Percentiles rank a stretch among this genome's conserved stretches.
Conservation (phyloP, 148 eudicot species). For the Rhododendron simsii region DNA sequence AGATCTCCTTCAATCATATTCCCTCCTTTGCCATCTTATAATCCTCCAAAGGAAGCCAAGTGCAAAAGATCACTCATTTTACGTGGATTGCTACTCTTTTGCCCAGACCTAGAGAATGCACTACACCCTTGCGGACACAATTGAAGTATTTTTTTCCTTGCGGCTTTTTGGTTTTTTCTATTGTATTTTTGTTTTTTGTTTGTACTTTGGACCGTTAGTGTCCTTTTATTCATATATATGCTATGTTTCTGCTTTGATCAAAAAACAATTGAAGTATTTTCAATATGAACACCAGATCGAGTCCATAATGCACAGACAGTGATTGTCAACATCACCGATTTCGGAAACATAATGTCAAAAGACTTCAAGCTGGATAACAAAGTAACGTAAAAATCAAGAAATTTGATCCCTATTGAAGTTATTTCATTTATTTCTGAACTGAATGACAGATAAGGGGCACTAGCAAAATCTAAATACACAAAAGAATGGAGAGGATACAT, state of each 20-base stretch:
- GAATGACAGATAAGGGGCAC: constrained; percentile 28
- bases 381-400: constrained; percentile 9
- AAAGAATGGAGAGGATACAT: constrained; percentile 60
- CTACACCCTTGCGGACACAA: neutral
- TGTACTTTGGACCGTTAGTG: too few relatives aligned
- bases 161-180: too few relatives aligned
- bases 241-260: too few relatives aligned
- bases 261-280: neutral
- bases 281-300: neutral
- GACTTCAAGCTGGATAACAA: neutral
- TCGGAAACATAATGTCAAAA: constrained; percentile 12
- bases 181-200: too few relatives aligned
- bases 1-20: neutral
- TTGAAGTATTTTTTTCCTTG: neutral
- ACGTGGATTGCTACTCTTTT: neutral
- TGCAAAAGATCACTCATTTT: neutral
- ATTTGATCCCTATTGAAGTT: constrained; percentile 9
- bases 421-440: constrained; percentile 48
- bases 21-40: constrained; percentile 13
- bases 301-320: neutral
- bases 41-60: constrained; percentile 25
- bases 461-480: constrained; percentile 64
- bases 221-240: too few relatives aligned
- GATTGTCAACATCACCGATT: neutral
- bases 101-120: neutral